These are phyloP conservation scores for Mortierella sp. DNA, from an alignment of 371 early-diverging fungal species.

Conservation along the genomic window DNA sequence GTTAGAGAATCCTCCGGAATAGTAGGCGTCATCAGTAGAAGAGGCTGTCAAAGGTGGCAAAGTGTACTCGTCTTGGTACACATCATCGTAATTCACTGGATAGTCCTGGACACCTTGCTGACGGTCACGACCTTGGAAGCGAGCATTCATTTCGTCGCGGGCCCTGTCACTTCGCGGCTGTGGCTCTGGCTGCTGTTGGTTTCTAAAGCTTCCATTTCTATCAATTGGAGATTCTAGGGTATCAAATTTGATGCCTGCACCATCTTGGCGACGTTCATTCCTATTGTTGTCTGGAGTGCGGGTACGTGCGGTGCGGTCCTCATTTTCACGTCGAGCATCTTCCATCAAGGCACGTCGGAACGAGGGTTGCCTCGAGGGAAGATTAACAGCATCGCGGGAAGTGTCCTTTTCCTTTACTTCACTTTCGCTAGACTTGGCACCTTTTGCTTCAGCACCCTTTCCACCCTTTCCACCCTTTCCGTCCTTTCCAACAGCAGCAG, in stretches of 20 bases:
- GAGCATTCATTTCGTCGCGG: not conserved
- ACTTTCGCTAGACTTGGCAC: not conserved
- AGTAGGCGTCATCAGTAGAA: slow-evolving; percentile 11
- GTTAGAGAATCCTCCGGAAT: slow-evolving; percentile 6
- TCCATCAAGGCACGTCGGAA: not conserved
- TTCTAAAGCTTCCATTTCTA: not conserved
- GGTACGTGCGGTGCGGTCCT: not conserved
- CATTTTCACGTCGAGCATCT: not conserved
- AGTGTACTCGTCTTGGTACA: slow-evolving; percentile 15
- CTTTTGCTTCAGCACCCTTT: slow-evolving; percentile 1
- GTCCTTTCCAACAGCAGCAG: not conserved
- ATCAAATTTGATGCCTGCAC: not conserved
- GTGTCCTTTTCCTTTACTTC: not conserved
- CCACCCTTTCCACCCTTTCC: not conserved
- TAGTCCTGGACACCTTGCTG: not conserved
- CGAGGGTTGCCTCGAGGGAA: not conserved
- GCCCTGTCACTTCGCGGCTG: not conserved
- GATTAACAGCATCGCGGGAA: not conserved
- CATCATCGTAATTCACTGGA: not conserved
- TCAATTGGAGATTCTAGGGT: not conserved
- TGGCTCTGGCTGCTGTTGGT: not conserved
- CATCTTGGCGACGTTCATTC: too few relatives aligned
- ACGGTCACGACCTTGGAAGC: not conserved
- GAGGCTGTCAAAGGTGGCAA: slow-evolving; percentile 27
- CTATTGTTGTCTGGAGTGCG: not conserved